Evolutionary conservation across 1,284 basidiomycete genomes (phyloP), one percentile per base, ranked within the genome.

Genomic region (Cryptococcus jaspeensis): DNA sequence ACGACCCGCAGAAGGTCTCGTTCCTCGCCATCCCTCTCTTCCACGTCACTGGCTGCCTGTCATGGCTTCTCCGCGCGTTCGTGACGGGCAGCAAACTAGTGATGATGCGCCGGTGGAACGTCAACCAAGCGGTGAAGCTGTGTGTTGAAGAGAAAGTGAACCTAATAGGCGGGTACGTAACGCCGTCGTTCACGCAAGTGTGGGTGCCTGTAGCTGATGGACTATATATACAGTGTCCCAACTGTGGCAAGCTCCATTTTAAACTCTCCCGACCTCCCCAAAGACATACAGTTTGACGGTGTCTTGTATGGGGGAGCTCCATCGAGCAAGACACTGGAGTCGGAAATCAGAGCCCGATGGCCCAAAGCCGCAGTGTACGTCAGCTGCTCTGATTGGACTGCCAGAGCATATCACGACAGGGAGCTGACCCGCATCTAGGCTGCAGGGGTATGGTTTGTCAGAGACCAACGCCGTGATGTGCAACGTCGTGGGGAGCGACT

Each of bases 261-360:
- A 12, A 67, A 73, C 40, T 70, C 66, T 3, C 59, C 68, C 2
- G 58, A 63, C 12, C 52, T 76, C 6, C 68, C 66, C 6, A 54
- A 63, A 42, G 54, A 64, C 23, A 57, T 52, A 37, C 38, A 60
- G 7, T 67, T 73, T 52, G 66, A 70, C 16, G 70, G 64, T 0
- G 62, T 73, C 5, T 71, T 71, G 45, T 76, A 72, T 43, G 74
- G 74, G 11, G 74, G 74, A n/a, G 74, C 74, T 0, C 70, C 74
- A 5, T 68, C 72, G 0, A 65, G 69, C 18, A 67, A 66, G 45
- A 58, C 70, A 28, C 63, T 74, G 13, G 69, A 69, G 0, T 60
- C 50, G 18, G 70, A 74, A 50, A 62, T 73, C 16, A 63, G 62
- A 28, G 47, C 53, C 15, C 59, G 64, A 48, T 74, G 64, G 63